phyloP scores from a whole-genome alignment of 2,329 filamentous ascomycete genomes.

The Clonostachys rosea region DNA sequence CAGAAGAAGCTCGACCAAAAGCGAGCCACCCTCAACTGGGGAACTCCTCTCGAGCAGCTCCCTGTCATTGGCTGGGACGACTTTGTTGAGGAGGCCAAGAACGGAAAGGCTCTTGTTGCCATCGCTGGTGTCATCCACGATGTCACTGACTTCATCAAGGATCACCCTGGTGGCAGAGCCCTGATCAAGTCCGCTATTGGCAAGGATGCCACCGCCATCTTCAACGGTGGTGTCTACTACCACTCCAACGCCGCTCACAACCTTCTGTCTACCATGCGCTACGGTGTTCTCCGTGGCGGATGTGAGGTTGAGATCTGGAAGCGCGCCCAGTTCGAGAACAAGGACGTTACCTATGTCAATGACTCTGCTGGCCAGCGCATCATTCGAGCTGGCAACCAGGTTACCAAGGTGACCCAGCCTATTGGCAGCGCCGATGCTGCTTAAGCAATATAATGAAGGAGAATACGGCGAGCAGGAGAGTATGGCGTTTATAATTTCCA shows the following conservation, averaged over 20 bases:
- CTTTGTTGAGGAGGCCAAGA: slow-evolving; percentile 73
- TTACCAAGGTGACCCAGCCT: slow-evolving; percentile 78
- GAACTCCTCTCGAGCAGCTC: slow-evolving; percentile 77
- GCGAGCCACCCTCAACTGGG: slow-evolving; percentile 80
- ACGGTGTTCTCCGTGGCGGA: slow-evolving; percentile 80
- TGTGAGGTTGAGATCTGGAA: slow-evolving; percentile 94
- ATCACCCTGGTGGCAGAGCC: slow-evolving; percentile 86
- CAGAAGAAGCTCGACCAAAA: slow-evolving; percentile 93
- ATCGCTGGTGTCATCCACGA: slow-evolving; percentile 86
- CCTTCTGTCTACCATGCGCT: slow-evolving; percentile 80
- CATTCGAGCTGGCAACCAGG: slow-evolving; percentile 78
- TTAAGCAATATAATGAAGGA: slow-evolving; percentile 26
- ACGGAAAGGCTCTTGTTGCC: slow-evolving; percentile 69
- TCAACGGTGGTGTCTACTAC: slow-evolving; percentile 87
- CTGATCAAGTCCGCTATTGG: slow-evolving; percentile 79
- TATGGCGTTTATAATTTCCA: background rate
- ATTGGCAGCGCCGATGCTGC: slow-evolving; percentile 81
- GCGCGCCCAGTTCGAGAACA: slow-evolving; percentile 77
- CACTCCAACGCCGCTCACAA: slow-evolving; percentile 91
- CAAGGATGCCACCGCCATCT: slow-evolving; percentile 85
- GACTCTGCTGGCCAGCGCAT: slow-evolving; percentile 79
- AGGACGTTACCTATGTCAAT: slow-evolving; percentile 74
- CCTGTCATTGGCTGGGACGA: slow-evolving; percentile 86
- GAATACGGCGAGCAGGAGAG: background rate
- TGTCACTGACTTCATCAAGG: slow-evolving; percentile 77